These are phyloP conservation scores for Perkinsus olseni DNA, from an alignment of 169 alveolate genomes.

Conservation along the genomic window DNA sequence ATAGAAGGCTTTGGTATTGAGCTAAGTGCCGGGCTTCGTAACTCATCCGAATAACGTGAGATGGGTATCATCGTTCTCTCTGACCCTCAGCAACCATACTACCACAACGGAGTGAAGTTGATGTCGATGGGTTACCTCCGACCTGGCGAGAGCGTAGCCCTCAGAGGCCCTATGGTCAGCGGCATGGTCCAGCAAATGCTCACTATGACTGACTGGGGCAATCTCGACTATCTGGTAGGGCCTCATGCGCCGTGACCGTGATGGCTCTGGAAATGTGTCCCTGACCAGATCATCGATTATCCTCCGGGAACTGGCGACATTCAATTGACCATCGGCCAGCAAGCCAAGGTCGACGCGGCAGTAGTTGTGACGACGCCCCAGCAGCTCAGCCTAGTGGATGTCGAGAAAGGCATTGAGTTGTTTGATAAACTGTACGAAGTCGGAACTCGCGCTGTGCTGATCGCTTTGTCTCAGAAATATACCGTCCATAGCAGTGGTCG, in stretches of 20 bases:
- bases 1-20: no score
- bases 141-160: constrained; percentile 45
- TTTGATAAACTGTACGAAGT: constrained; percentile 56
- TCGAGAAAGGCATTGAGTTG: constrained; percentile 85
- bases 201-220: constrained; percentile 90
- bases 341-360: constrained; percentile 69
- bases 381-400: constrained; percentile 81
- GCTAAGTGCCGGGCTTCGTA: no score
- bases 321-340: constrained; percentile 87
- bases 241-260: no score
- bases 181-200: constrained; percentile 30
- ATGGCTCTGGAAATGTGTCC: no score
- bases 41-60: no score
- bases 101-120: constrained; percentile 69
- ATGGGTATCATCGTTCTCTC: no score
- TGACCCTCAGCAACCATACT: no score
- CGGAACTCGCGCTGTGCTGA: no score
- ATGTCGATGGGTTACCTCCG: constrained; percentile 81
- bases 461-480: constrained; percentile 41
- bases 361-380: constrained; percentile 81
- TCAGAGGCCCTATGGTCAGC: constrained; percentile 37
- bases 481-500: constrained; percentile 83
- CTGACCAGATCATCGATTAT: constrained; percentile 81
- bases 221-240: constrained; percentile 79
- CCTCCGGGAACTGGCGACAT: constrained; percentile 99